Evolutionary conservation across 2,329 filamentous ascomycete genomes (phyloP).

Genomic region (Exophiala bonariae): DNA sequence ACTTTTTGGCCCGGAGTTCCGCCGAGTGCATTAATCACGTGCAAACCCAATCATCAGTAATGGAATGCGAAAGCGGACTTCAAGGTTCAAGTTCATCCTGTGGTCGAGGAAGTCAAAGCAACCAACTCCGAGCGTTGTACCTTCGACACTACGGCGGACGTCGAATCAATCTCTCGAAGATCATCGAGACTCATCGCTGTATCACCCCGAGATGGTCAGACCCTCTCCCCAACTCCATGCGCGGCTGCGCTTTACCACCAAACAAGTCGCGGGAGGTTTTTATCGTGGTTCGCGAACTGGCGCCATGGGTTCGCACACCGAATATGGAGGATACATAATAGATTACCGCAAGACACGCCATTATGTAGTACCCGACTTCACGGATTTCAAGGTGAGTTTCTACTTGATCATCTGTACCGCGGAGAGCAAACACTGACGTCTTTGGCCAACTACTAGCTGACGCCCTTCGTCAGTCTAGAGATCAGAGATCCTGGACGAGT

Average conservation of each 20-base stretch:
- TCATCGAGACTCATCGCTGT: not conserved
- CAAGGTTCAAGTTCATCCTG: no score
- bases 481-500: conserved; percentile 35
- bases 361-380: conserved; percentile 75
- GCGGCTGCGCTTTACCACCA: conserved; percentile 69
- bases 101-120: no score
- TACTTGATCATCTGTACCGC: not conserved
- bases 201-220: conserved; percentile 22
- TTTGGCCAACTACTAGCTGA: conserved; percentile 34
- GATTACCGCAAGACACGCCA: conserved; percentile 88
- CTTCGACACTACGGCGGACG: no score
- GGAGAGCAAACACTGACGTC: not conserved
- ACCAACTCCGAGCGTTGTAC: no score
- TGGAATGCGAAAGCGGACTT: no score
- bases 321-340: conserved; percentile 78
- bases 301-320: conserved; percentile 80
- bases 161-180: no score
- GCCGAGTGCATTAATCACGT: no score
- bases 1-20: no score
- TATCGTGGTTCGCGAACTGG: conserved; percentile 96
- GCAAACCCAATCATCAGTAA: no score
- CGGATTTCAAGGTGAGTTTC: conserved; percentile 66
- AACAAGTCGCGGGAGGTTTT: conserved; percentile 88
- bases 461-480: conserved; percentile 46
- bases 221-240: conserved; percentile 21